Base-by-base conservation (phyloP, 352 stramenopile genomes). In the Phytophthora hibernalis region DNA sequence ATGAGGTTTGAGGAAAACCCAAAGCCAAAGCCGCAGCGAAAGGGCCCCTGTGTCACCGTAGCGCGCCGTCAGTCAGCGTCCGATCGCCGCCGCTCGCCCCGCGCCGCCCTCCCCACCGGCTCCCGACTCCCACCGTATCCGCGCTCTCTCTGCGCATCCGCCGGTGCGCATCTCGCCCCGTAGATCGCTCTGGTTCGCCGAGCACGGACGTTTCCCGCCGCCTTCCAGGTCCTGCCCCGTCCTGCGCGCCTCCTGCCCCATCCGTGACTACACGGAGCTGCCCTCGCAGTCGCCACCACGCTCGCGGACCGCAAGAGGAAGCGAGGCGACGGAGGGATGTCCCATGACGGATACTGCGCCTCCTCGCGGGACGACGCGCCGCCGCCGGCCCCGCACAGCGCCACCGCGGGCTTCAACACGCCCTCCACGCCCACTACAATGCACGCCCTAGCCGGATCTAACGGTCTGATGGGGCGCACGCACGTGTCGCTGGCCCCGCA, bases 261-360 rank as follows among this genome's bases (percentile, higher is more conserved):
- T 65, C 65, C 47, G 51, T 65, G 58, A 64, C 50, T 64, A 55
- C 40, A 72, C 64, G 64, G 55, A 72, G 52, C 40, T 18, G 40
- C 40, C 40, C 40, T 47, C 40, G 40, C 50, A 62, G 61, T 61
- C 44, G 53, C 56, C 64, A 70, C 69, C 55, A 72, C 72, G 65
- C 68, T 75, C 63, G 76, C 76, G 43, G 70, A 85, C 74, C 79
- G 79, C 64, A 84, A 85, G 66, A 79, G 79, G 65, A 85, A 87
- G 65, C 76, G 79, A 68, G 72, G 72, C 70, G 74, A 80, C 66
- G 71, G 66, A 79, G 76, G 65, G 53, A 88, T 88, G 79, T 86
- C 79, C 72, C 70, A 76, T 80, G 79, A 88, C 50, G 79, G 77
- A 69, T 84, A 79, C 75, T 88, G 76, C 72, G 70, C 72, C 73